Conservation (phyloP, 495 filamentous ascomycete genomes). For the Daldinia childiae region DNA sequence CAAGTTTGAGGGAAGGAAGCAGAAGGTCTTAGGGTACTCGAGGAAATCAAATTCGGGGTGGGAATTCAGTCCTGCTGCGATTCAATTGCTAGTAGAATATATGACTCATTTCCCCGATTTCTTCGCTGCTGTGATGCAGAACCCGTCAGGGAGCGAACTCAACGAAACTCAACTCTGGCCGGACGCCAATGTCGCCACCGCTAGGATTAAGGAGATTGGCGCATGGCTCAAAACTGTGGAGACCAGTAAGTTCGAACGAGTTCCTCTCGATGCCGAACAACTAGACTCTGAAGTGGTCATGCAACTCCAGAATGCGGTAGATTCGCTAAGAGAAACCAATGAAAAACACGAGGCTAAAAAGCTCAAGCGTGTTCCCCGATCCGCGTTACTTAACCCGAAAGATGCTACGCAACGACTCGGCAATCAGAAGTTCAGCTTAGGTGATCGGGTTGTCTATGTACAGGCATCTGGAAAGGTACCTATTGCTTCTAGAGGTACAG, state of each 20-base stretch:
- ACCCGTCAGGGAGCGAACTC: conserved; percentile 58
- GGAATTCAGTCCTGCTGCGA: conserved; percentile 91
- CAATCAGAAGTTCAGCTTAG: conserved; percentile 83
- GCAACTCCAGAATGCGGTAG: conserved; percentile 79
- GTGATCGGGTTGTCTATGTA: conserved; percentile 92
- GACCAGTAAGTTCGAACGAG: conserved; percentile 88
- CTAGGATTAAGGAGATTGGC: conserved; percentile 83
- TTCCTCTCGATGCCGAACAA: conserved; percentile 94
- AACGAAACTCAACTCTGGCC: conserved; percentile 86
- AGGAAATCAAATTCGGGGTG: conserved; percentile 84
- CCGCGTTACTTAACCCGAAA: conserved; percentile 85
- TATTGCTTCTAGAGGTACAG: conserved; percentile 89
- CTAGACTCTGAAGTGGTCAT: conserved; percentile 90
- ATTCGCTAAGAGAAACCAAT: conserved; percentile 61
- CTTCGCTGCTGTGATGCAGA: conserved; percentile 82
- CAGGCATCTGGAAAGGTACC: conserved; percentile 94
- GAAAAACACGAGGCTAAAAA: conserved; percentile 65
- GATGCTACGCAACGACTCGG: conserved; percentile 92
- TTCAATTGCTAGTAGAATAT: conserved; percentile 82
- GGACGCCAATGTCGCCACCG: conserved; percentile 69
- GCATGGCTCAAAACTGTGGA: conserved; percentile 92
- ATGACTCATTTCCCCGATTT: conserved; percentile 96
- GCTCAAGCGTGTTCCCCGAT: conserved; percentile 80
- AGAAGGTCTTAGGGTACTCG: conserved; percentile 96
- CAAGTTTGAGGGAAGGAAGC: conserved; percentile 94